Evolutionary conservation across 2,329 filamentous ascomycete genomes (phyloP).

Genomic region (Apiospora marii): DNA sequence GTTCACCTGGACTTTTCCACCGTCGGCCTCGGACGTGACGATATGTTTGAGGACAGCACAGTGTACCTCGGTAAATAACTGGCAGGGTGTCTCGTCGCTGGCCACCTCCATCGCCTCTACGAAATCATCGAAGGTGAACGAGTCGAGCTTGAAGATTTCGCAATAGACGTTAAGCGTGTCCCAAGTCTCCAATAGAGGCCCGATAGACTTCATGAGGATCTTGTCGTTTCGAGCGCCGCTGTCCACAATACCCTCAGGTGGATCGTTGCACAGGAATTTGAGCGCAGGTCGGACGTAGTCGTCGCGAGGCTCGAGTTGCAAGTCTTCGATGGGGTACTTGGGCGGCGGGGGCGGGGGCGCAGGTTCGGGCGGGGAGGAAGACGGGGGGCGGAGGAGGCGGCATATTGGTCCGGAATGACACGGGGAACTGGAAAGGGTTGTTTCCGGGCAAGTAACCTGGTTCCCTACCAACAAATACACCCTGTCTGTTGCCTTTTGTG

Average conservation of each 20-base stretch:
- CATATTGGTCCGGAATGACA: slow-evolving; percentile 53
- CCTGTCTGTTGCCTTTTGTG: slow-evolving; percentile 47
- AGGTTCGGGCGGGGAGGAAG: slow-evolving; percentile 52
- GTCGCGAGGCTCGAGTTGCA: slow-evolving; percentile 78
- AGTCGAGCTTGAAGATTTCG: slow-evolving; percentile 91
- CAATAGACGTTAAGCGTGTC: slow-evolving; percentile 98
- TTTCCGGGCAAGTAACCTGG: slow-evolving; percentile 51
- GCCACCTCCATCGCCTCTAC: slow-evolving; percentile 85
- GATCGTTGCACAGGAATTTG: slow-evolving; percentile 77
- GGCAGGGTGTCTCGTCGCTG: slow-evolving; percentile 76
- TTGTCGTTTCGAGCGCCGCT: slow-evolving; percentile 60
- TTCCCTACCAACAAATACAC: slow-evolving; percentile 45
- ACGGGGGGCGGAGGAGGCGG: slow-evolving; percentile 53
- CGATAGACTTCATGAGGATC: slow-evolving; percentile 85
- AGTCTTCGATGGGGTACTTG: slow-evolving; percentile 95
- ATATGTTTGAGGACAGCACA: slow-evolving; percentile 90
- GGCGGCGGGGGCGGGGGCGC: slow-evolving; percentile 77
- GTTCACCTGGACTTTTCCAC: slow-evolving; percentile 80
- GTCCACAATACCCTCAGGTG: slow-evolving; percentile 58
- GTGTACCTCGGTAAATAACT: slow-evolving; percentile 89
- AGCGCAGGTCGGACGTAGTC: slow-evolving; percentile 74
- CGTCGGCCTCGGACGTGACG: slow-evolving; percentile 76
- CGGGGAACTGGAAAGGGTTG: slow-evolving; percentile 56
- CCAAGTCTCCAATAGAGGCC: slow-evolving; percentile 88
- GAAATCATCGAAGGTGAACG: slow-evolving; percentile 97